Percentiles rank a stretch among this genome's conserved stretches.
Conservation (phyloP, 305 asterid genomes). For the Andrographis paniculata region DNA sequence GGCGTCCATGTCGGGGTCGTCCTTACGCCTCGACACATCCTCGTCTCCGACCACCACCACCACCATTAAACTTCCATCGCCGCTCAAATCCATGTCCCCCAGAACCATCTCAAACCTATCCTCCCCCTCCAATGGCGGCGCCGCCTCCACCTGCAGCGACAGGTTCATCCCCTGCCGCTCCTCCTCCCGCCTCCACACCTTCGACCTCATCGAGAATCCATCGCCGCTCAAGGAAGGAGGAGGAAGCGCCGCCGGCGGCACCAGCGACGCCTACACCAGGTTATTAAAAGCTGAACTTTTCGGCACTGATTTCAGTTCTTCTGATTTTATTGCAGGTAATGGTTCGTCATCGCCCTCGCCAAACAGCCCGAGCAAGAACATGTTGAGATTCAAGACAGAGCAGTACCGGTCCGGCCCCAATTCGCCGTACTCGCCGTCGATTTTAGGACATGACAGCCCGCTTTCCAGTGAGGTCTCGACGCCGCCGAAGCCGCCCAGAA, state of each 20-base stretch:
- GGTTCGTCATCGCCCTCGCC: conserved; percentile 60
- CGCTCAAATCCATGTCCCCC: conserved; percentile 86
- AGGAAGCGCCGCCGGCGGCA: conserved; percentile 39
- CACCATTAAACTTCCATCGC: conserved; percentile 42
- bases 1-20: conserved; percentile 63
- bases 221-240: conserved; percentile 86
- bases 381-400: conserved; percentile 93
- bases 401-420: conserved; percentile 54
- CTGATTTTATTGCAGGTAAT: conserved; percentile 76
- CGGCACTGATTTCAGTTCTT: conserved; percentile 80
- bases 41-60: conserved; percentile 21
- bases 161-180: conserved; percentile 98
- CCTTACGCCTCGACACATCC: conserved; percentile 55
- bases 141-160: conserved; percentile 65
- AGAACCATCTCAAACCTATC: conserved; percentile 81
- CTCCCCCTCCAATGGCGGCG: conserved; percentile 57
- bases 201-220: conserved; percentile 80
- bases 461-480: conserved; percentile 51
- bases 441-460: conserved; percentile 57
- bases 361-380: conserved; percentile 76
- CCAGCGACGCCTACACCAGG: conserved; percentile 75
- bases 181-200: conserved; percentile 88
- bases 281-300: conserved; percentile 79
- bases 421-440: conserved; percentile 78
- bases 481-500: conserved; percentile 95